Percentiles rank a stretch among this genome's conserved stretches.
phyloP scores from a whole-genome alignment of 2,329 filamentous ascomycete species.

The Torrubiellomyces zombiae region DNA sequence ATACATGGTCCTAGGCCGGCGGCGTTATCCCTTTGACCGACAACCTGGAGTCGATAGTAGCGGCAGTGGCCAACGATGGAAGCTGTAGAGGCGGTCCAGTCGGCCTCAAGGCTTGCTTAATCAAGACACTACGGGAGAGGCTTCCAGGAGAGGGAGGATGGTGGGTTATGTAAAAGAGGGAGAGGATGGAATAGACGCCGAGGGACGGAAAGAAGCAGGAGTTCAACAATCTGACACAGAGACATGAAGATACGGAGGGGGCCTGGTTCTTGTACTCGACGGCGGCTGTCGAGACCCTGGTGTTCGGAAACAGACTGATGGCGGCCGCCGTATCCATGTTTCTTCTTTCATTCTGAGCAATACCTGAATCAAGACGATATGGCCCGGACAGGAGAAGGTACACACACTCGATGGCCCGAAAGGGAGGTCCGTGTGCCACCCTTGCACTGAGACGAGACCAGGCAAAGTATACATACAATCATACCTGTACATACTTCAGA shows the following conservation, averaged over 20 bases:
- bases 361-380: constrained; percentile 15
- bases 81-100: too few species aligned
- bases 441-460: constrained; percentile 12
- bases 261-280: constrained; percentile 15
- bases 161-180: constrained; percentile 9
- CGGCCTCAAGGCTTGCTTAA: too few species aligned
- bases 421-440: constrained; percentile 18
- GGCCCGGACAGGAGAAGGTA: constrained; percentile 10
- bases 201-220: constrained; percentile 7
- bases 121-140: too few species aligned
- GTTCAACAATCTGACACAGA: constrained; percentile 8
- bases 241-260: constrained; percentile 10
- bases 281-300: constrained; percentile 10
- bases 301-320: constrained; percentile 6
- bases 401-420: too few species aligned
- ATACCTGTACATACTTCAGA: too few species aligned
- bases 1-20: constrained; percentile 4
- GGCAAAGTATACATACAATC: too few species aligned
- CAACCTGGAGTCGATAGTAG: too few species aligned
- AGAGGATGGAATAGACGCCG: too few species aligned
- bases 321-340: constrained; percentile 5
- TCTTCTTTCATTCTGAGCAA: constrained; percentile 13
- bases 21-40: neutral
- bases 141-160: constrained; percentile 2
- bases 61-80: too few species aligned